Evolutionary conservation across 1,284 basidiomycete species (phyloP), one percentile per base, ranked within the genome.

Genomic region (Apiotrichum sp.): DNA sequence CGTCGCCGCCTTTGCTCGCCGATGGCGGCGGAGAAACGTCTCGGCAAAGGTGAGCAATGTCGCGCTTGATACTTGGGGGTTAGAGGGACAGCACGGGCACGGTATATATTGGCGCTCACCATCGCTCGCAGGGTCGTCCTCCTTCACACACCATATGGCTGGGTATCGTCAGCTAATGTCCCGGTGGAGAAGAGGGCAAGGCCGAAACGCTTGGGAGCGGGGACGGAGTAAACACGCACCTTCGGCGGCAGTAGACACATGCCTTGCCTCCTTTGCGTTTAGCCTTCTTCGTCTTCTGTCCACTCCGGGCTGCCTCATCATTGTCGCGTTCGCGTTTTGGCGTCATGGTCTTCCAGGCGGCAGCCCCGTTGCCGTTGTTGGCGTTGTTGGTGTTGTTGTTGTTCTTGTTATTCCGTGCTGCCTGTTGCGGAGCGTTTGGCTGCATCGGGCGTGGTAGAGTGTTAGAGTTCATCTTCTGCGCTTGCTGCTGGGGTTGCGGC

Each of bases 231-330:
- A 32, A 36, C n/a, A 63, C 72, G 51, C 58, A 76, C 81, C 89
- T 92, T 58, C 91, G 79, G 64, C 92, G 81, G 76, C 92, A 96
- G 77, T 95, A 97, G 50, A 97, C 80, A 73, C 93, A 96, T 1
- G 92, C 92, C 75, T 90, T 91, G 48, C 78, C 73, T 42, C 67
- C 67, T 45, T 67, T 67, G 47, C 69, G 65, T 32, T 82, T 79
- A 6, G 78, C 72, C 66, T 85, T 84, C 76, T 85, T 79, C 68
- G 78, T 84, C 55, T 64, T 67, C 22, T 41, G 44, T 10, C 39
- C 33, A 6, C 49, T 43, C 6, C 31, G 8, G 6, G n/a, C 3
- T 8, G 10, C 9, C 6, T 49, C 38, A 8, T 40, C 38, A 31
- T 14, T 32, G 31, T 49, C 47, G 13, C 39, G 47, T 5, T 49